Evolutionary conservation across 352 stramenopile species (phyloP).

Genomic region (Globisporangium radiosum): DNA sequence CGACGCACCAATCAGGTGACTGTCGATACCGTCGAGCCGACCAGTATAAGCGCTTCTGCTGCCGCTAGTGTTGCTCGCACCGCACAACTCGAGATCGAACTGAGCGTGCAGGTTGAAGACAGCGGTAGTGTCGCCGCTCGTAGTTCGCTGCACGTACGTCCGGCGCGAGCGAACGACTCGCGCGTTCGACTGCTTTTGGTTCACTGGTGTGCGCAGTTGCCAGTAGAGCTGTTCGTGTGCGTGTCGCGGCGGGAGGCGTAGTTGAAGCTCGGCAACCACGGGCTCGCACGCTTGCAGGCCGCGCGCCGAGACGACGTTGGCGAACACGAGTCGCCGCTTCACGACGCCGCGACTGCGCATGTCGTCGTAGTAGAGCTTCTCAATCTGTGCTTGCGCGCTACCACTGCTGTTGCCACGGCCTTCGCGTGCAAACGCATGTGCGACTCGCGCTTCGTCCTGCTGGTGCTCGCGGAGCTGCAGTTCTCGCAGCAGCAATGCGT

Average conservation of each 20-base stretch:
- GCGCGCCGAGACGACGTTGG: slow-evolving; percentile 7
- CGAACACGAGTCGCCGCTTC: slow-evolving; percentile 5
- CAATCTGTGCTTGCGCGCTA: neutral
- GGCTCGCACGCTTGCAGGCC: slow-evolving; percentile 1
- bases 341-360: slow-evolving; percentile 7
- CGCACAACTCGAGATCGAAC: slow-evolving; percentile 13
- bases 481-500: slow-evolving; percentile 33
- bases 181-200: neutral
- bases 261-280: slow-evolving; percentile 7
- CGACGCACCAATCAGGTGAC: neutral
- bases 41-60: too few relatives aligned
- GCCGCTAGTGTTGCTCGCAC: neutral
- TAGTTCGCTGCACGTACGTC: neutral
- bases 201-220: neutral
- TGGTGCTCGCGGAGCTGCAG: slow-evolving; percentile 38
- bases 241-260: slow-evolving; percentile 1
- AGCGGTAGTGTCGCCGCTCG: neutral
- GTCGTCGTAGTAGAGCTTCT: slow-evolving; percentile 8
- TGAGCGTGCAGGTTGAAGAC: slow-evolving; percentile 13
- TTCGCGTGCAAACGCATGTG: neutral
- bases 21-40: too few relatives aligned
- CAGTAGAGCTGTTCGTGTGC: neutral
- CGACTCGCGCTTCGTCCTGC: slow-evolving; percentile 20
- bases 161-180: neutral
- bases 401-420: neutral